Base-by-base conservation (phyloP, 208 protist species). In the Acanthamoeba castellanii region DNA sequence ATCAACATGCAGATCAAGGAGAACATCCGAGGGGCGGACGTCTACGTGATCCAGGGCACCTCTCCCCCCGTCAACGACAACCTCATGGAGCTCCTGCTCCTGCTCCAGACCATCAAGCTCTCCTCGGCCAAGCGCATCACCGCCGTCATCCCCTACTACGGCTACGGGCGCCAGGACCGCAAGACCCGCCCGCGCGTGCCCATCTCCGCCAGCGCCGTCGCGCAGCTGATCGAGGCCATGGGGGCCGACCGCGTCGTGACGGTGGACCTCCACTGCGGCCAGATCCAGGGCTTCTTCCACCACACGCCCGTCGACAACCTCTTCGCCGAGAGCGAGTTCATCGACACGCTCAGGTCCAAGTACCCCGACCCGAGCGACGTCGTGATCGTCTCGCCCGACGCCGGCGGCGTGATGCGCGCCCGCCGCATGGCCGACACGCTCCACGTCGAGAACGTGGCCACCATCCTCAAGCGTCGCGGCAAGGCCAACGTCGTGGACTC, bases 41-140 rank as follows among this genome's bases (percentile, higher is more conserved):
- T 99, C 55, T 99, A 98, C 96, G 99, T 99, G 81, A 99, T 99
- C 89, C 98, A 99, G 95, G 98, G 98, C 91, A 99, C 98, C 7
- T 97, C 98, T 72, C 99, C 99, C 92, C 97, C 99, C 93, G 97
- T 99, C 59, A 99, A 99, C 96, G 90, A 98, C 55, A 97, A 98
- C 32, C 96, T 99, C n/a, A 99, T 99, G 98, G 99, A 95, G 84
- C 94, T 95, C 27, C 82, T 97, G 5, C 52, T 97, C 5, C 68
- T 96, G 2, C 92, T 95, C 9, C 92, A 97, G 55, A 95, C 96
- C n/a, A 66, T 90, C 25, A 95, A 92, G 52, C 92, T 87, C n/a
- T 87, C 96, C 2, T 97, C 95, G 4, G 97, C 96, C 6, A 27
- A 70, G 52, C 66, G 96, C 8, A 96, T 97, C 61, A 98, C 96